Percentiles rank a stretch among this genome's conserved stretches.
Evolutionary conservation across 108 stramenopile genomes (phyloP).

Genomic region (Pseudonitzschia multistriata): DNA sequence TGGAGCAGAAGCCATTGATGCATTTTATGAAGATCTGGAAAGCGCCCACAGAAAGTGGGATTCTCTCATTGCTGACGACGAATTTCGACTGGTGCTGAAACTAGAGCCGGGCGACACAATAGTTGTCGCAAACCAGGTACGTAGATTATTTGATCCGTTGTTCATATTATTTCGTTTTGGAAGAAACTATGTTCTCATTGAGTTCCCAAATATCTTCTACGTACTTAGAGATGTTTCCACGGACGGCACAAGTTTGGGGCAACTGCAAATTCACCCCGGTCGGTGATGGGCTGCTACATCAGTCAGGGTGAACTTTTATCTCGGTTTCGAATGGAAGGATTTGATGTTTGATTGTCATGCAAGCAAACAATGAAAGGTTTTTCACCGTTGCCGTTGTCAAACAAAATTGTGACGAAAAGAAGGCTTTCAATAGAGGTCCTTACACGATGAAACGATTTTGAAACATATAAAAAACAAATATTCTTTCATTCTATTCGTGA

Average conservation of each 20-base stretch:
- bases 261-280: constrained; percentile 36
- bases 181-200: background rate
- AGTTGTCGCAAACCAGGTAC: constrained; percentile 79
- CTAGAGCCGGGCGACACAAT: constrained; percentile 74
- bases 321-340: constrained; percentile 55
- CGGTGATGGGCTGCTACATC: constrained; percentile 83
- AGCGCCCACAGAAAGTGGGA: constrained; percentile 72
- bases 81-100: constrained; percentile 66
- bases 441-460: no score
- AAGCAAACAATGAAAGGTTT: background rate
- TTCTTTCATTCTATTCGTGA: no score
- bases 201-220: background rate
- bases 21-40: constrained; percentile 49
- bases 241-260: constrained; percentile 61
- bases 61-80: constrained; percentile 54
- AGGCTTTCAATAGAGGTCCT: background rate
- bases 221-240: constrained; percentile 61
- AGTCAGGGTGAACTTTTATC: constrained; percentile 63
- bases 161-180: no score
- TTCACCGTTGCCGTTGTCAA: background rate
- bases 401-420: background rate
- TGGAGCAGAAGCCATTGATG: constrained; percentile 40
- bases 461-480: no score
- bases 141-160: constrained; percentile 2
- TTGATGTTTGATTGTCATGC: constrained; percentile 1